These are phyloP conservation scores for Kwoniella mangroviensis DNA, from an alignment of 768 basidiomycete genomes.

Conservation along the genomic window DNA sequence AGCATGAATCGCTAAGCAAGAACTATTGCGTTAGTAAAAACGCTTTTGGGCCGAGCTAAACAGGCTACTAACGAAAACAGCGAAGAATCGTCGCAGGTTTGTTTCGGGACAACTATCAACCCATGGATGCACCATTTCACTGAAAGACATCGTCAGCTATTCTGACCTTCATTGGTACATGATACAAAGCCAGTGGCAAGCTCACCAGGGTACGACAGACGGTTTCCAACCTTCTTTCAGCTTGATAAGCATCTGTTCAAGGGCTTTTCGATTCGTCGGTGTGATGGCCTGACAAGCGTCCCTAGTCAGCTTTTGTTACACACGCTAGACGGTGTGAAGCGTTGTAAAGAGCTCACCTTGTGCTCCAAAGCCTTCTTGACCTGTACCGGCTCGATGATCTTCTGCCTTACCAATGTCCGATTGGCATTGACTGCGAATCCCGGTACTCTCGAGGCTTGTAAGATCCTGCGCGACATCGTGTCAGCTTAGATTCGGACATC, in stretches of 20 bases:
- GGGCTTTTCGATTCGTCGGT: conserved; percentile 35
- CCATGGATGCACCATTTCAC: conserved; percentile 79
- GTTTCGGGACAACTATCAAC: conserved; percentile 67
- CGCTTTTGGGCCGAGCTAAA: too few species aligned
- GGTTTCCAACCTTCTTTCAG: conserved; percentile 49
- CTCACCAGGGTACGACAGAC: conserved; percentile 56
- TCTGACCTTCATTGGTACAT: too few species aligned
- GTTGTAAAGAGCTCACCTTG: conserved; percentile 57
- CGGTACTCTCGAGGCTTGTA: conserved; percentile 70
- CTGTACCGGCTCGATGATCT: conserved; percentile 64
- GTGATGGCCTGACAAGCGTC: conserved; percentile 41
- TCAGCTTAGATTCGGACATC: too few species aligned
- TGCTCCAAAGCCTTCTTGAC: conserved; percentile 65
- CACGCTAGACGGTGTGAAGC: neutral
- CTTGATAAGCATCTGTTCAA: conserved; percentile 42
- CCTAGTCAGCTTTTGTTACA: neutral
- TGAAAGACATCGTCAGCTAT: conserved; percentile 18
- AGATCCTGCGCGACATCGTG: conserved; percentile 65
- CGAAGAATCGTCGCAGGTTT: conserved; percentile 72
- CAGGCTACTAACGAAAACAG: conserved; percentile 77
- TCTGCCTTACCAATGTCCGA: conserved; percentile 65
- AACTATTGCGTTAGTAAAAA: too few species aligned
- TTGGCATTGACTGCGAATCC: conserved; percentile 68
- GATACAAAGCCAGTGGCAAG: neutral
- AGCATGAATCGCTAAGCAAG: conserved; percentile 59